phyloP scores from a whole-genome alignment of 192 early-diverging fungal genomes.

The Backusella circina region DNA sequence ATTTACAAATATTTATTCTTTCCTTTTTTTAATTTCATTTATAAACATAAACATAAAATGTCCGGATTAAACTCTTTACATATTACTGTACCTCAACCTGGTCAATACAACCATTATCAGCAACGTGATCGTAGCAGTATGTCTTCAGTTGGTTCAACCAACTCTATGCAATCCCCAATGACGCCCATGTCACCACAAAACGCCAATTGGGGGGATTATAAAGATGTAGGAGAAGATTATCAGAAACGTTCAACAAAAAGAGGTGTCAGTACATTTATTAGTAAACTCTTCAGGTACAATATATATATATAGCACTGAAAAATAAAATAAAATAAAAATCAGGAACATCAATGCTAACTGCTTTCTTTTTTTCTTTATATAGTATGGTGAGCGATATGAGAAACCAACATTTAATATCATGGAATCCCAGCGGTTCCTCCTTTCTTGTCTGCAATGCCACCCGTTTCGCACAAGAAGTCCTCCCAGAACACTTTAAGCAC shows the following conservation, averaged over 20 bases:
- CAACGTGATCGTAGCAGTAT: neutral
- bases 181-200: neutral
- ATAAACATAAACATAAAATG: neutral
- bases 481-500: conserved; percentile 90
- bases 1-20: too few relatives aligned
- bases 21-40: neutral
- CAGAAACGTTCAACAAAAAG: conserved; percentile 9
- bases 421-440: conserved; percentile 66
- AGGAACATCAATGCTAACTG: neutral
- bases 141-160: neutral
- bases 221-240: neutral
- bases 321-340: neutral
- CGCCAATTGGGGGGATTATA: conserved; percentile 8
- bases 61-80: neutral
- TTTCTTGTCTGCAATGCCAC: conserved; percentile 70
- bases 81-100: neutral
- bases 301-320: neutral
- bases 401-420: conserved; percentile 67
- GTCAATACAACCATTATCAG: neutral
- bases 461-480: conserved; percentile 79
- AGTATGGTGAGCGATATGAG: conserved; percentile 63
- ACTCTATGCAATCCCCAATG: neutral
- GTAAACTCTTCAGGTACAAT: conserved; percentile 18
- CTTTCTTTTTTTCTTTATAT: neutral
- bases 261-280: conserved; percentile 22